Evolutionary conservation across 495 filamentous ascomycete genomes (phyloP), one percentile per base, ranked within the genome.

Genomic region (Apiosordaria backusii): DNA sequence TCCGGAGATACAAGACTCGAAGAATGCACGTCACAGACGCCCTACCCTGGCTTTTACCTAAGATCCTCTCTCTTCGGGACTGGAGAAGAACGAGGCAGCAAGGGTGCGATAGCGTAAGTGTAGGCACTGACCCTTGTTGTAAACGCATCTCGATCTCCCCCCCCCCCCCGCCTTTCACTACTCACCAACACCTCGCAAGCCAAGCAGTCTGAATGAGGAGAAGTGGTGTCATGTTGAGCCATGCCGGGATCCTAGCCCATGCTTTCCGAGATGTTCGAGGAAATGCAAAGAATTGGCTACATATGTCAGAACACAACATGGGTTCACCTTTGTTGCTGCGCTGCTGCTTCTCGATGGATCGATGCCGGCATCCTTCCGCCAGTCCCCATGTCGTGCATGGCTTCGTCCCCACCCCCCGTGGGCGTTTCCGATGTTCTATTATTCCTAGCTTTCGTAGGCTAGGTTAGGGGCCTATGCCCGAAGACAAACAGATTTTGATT

Each of bases 351-450:
- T 45, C 35, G 35, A 45, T 45, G 35, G 35, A 45, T 45, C 35
- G 45, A 63, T 50, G 19, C 21, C 40, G 50, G 61, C 61, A 53
- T 21, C 45, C 45, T 19, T 55, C 40, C 61, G 52, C 40, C 61
- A 53, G 19, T 15, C 35, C 61, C 18, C 29, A 63, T 63, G 40
- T 54, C 50, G 45, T 63, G 22, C 24, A 26, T 63, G 15, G n/a
- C 40, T 54, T 50, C 23, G 18, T 53, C 25, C 27, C 21, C 19
- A 21, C 18, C 10, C 13, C 19, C 13, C 23, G 22, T 22, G 2
- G 19, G 27, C 26, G 27, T 25, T 2, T 45, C 35, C 35, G 35
- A 45, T 45, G 35, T 45, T 45, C 16, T 13, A 13, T 15, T 45
- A 15, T 2, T 15, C 35, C 35, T 15, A 45, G 35, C 16, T 45